Evolutionary conservation across 768 basidiomycete species (phyloP).

Genomic region (Paxillus rubicundulus): DNA sequence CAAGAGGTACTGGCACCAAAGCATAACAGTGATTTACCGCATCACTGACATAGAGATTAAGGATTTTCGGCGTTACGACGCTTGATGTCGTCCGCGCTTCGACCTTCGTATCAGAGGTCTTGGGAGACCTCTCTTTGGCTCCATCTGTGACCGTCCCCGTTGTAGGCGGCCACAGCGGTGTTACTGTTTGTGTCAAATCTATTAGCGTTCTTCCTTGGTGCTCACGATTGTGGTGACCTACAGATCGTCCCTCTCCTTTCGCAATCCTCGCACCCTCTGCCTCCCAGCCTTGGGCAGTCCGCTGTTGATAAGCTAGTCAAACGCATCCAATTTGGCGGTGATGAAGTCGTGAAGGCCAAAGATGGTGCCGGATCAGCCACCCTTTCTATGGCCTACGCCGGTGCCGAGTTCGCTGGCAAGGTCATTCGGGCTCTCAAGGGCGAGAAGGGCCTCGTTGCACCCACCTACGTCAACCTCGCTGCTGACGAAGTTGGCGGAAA

Average conservation of each 20-base stretch:
- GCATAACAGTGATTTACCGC: not conserved
- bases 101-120: conserved; percentile 84
- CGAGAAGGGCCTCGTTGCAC: conserved; percentile 82
- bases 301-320: conserved; percentile 63
- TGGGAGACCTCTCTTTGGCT: conserved; percentile 61
- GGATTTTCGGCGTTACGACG: conserved; percentile 97
- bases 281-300: conserved; percentile 47
- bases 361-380: conserved; percentile 89
- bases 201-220: not conserved
- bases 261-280: conserved; percentile 79
- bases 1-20: conserved; percentile 58
- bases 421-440: conserved; percentile 83
- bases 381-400: conserved; percentile 96
- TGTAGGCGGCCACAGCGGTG: conserved; percentile 92
- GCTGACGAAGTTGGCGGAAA: conserved; percentile 70
- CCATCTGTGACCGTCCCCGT: conserved; percentile 77
- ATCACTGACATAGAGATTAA: conserved; percentile 30
- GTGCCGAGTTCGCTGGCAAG: conserved; percentile 83
- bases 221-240: conserved; percentile 6
- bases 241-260: conserved; percentile 94
- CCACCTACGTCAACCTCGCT: conserved; percentile 78
- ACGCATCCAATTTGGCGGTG: conserved; percentile 93
- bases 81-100: conserved; percentile 98
- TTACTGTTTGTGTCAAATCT: conserved; percentile 55
- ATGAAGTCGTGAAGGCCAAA: conserved; percentile 98